Conservation (phyloP, 768 basidiomycete species). For the Gloeostereum incarnatum region DNA sequence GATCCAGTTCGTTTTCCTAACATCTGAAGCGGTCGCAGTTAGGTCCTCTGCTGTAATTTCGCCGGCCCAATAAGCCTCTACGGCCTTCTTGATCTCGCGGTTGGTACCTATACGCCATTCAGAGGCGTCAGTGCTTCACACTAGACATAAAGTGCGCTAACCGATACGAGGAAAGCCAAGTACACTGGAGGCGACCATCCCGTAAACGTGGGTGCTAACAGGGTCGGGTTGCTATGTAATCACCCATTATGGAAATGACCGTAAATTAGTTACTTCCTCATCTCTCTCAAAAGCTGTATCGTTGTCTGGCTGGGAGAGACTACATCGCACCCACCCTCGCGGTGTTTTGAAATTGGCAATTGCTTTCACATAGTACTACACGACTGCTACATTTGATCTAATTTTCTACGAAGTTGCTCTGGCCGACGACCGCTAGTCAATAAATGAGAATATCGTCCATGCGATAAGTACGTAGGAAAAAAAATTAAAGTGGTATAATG, state of each 20-base stretch:
- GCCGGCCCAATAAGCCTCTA: slow-evolving; percentile 97
- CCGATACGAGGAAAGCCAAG: slow-evolving; percentile 93
- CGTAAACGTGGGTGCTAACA: too few species aligned
- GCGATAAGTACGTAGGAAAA: too few species aligned
- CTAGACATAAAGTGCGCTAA: slow-evolving; percentile 1
- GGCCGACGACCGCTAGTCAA: slow-evolving; percentile 22
- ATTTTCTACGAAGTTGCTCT: slow-evolving; percentile 21
- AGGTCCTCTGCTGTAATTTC: slow-evolving; percentile 85
- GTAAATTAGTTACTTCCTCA: too few species aligned
- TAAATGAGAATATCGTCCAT: neutral
- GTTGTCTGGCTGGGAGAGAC: too few species aligned
- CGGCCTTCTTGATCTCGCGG: slow-evolving; percentile 96
- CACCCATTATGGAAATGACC: neutral
- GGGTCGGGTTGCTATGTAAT: neutral
- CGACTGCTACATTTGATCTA: too few species aligned
- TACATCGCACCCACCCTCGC: too few species aligned
- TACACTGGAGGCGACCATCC: slow-evolving; percentile 77
- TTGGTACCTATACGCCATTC: slow-evolving; percentile 55
- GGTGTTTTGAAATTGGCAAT: too few species aligned
- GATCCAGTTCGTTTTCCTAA: slow-evolving; percentile 85
- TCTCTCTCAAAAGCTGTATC: too few species aligned
- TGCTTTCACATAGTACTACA: too few species aligned
- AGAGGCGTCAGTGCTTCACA: slow-evolving; percentile 2
- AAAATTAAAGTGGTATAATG: neutral
- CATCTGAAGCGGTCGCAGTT: slow-evolving; percentile 77